A percentile compares a stretch with the other conserved stretches of the same genome.
Conservation (phyloP, 306 rosid genomes). For the Vigna nakashimae region DNA sequence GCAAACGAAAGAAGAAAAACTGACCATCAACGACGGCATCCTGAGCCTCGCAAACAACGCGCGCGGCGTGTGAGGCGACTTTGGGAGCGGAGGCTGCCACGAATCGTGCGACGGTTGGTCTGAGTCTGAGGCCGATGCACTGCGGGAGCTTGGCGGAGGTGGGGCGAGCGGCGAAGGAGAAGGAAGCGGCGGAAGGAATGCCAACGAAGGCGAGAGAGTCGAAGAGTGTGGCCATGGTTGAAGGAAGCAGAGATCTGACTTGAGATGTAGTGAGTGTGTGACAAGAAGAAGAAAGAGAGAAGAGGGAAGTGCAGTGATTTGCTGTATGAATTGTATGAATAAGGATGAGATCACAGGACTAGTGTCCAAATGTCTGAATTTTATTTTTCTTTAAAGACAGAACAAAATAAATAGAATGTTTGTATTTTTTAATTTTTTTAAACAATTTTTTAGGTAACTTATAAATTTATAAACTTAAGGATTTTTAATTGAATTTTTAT, state of each 20-base stretch:
- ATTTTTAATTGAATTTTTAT: too few species aligned
- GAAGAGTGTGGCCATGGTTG: constrained; percentile 74
- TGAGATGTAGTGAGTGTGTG: not conserved
- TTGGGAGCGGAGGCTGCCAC: constrained; percentile 20
- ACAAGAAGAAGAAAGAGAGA: not conserved
- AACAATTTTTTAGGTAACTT: too few species aligned
- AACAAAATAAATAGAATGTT: too few species aligned
- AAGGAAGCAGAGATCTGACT: not conserved
- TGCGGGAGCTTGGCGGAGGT: constrained; percentile 44
- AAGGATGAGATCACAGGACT: not conserved
- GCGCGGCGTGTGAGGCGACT: constrained; percentile 46
- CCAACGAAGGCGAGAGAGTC: constrained; percentile 61
- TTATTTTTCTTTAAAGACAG: too few species aligned
- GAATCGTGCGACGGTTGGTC: constrained; percentile 45
- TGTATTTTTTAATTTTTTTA: too few species aligned
- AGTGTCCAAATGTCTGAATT: too few species aligned
- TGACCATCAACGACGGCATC: constrained; percentile 75
- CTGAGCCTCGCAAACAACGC: constrained; percentile 74
- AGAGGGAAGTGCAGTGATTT: not conserved
- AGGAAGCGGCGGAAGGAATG: constrained; percentile 42
- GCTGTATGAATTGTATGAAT: not conserved
- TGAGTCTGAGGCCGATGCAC: constrained; percentile 65
- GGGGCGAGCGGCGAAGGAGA: constrained; percentile 50
- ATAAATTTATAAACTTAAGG: too few species aligned
- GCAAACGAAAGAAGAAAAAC: not conserved